These are phyloP conservation scores for Tilletia indica DNA, from an alignment of 1,284 basidiomycete species.

Conservation along the genomic window DNA sequence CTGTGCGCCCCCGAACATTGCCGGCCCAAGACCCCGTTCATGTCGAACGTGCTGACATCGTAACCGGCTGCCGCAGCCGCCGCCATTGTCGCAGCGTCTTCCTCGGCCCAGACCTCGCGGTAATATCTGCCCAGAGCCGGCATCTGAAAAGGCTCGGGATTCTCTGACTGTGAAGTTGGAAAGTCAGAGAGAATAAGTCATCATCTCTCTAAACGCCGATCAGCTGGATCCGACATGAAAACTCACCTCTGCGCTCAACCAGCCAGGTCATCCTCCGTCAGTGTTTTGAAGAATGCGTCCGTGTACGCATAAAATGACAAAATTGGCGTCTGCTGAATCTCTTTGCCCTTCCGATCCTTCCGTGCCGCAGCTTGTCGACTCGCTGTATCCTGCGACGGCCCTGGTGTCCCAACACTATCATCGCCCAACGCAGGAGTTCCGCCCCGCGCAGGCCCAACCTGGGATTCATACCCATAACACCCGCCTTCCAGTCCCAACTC, in stretches of 20 bases:
- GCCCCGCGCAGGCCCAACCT: slow-evolving; percentile 1
- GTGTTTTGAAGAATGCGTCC: slow-evolving; percentile 53
- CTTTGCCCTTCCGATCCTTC: slow-evolving; percentile 16
- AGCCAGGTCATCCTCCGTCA: slow-evolving; percentile 55
- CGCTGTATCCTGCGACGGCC: slow-evolving; percentile 2
- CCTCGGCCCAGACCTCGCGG: slow-evolving; percentile 81
- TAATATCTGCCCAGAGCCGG: slow-evolving; percentile 87
- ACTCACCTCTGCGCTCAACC: slow-evolving; percentile 35
- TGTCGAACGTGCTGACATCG: neutral
- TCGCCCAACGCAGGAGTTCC: slow-evolving; percentile 2
- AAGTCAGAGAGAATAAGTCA: neutral
- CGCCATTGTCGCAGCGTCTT: slow-evolving; percentile 63
- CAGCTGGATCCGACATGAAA: neutral
- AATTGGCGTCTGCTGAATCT: slow-evolving; percentile 45
- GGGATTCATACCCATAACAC: slow-evolving; percentile 13
- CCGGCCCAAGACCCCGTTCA: slow-evolving; percentile 9
- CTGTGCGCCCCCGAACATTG: neutral
- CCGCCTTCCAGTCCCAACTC: slow-evolving; percentile 14
- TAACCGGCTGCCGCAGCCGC: slow-evolving; percentile 12
- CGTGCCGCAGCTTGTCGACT: neutral
- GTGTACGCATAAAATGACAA: slow-evolving; percentile 50
- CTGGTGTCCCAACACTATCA: slow-evolving; percentile 6
- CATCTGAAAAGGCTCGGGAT: slow-evolving; percentile 78
- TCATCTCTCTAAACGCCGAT: neutral
- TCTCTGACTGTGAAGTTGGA: slow-evolving; percentile 62